Conservation (phyloP, 805 yeast genomes). For the Metschnikowia chrysomelidarum region DNA sequence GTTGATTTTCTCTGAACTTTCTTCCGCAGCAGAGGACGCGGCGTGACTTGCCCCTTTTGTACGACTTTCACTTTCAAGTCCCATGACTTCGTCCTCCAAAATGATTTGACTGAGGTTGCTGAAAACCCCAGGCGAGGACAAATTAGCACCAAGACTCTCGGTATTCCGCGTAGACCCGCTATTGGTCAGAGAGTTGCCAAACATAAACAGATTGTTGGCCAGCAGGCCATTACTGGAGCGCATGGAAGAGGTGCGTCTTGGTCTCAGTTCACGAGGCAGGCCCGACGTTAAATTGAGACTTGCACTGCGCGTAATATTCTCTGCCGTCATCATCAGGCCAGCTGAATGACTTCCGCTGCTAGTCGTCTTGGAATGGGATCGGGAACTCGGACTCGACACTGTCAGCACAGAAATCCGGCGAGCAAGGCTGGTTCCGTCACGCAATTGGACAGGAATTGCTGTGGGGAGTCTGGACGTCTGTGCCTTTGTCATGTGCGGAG, state of each 20-base stretch:
- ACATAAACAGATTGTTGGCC: conserved; percentile 2
- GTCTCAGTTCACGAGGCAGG: too few relatives aligned
- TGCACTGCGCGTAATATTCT: not conserved
- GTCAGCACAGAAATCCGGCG: conserved; percentile 9
- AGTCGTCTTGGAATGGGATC: too few relatives aligned
- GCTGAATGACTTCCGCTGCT: not conserved
- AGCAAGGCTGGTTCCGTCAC: conserved; percentile 11
- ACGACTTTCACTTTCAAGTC: not conserved
- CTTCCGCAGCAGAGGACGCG: too few relatives aligned
- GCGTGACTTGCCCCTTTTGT: too few relatives aligned
- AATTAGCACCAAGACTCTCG: not conserved
- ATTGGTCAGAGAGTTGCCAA: conserved; percentile 4
- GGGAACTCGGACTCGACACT: not conserved
- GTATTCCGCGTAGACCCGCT: conserved; percentile 6
- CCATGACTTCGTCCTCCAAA: not conserved
- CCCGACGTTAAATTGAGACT: not conserved
- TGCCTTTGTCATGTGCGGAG: not conserved
- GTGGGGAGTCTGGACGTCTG: conserved; percentile 3
- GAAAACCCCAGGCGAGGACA: conserved; percentile 5
- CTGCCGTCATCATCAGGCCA: conserved; percentile 3
- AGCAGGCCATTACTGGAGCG: conserved; percentile 5
- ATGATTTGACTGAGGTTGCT: conserved; percentile 2
- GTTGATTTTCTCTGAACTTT: too few relatives aligned
- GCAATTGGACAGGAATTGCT: conserved; percentile 7
- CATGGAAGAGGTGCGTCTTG: not conserved